A percentile compares a stretch with the other conserved stretches of the same genome.
Evolutionary conservation across 2,329 filamentous ascomycete genomes (phyloP).

Genomic region (Paraconiothyrium sp.): DNA sequence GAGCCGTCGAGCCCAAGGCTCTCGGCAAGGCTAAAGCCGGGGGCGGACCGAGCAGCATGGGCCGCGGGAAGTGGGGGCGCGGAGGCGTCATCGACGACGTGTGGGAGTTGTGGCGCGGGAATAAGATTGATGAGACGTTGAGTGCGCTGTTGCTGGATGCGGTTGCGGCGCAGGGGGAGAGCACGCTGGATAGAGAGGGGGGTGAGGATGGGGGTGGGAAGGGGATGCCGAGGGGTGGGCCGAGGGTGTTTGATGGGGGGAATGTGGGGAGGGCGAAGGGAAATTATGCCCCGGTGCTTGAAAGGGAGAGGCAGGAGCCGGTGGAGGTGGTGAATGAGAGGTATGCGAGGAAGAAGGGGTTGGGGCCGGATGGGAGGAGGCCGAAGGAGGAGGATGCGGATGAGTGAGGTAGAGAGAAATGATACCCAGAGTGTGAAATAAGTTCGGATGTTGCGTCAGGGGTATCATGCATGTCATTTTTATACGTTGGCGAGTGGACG

Average conservation of each 20-base stretch:
- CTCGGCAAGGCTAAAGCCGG: conserved; percentile 25
- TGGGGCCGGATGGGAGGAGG: conserved; percentile 35
- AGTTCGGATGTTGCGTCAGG: neutral
- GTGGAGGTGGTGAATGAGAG: conserved; percentile 71
- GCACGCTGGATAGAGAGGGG: conserved; percentile 32
- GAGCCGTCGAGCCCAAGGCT: conserved; percentile 57
- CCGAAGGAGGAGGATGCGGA: conserved; percentile 40
- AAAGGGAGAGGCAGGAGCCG: conserved; percentile 64
- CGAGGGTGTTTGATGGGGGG: conserved; percentile 68
- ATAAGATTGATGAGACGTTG: conserved; percentile 90
- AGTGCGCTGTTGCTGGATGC: conserved; percentile 77
- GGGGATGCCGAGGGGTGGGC: conserved; percentile 49
- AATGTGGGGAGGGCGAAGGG: conserved; percentile 64
- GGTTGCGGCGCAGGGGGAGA: conserved; percentile 55
- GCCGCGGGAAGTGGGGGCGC: conserved; percentile 46
- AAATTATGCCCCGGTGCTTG: conserved; percentile 65
- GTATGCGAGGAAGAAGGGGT: conserved; percentile 63
- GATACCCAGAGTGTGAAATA: neutral
- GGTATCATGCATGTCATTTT: conserved; percentile 5
- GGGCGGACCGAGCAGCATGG: conserved; percentile 25
- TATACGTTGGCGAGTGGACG: too few relatives aligned
- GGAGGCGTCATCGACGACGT: conserved; percentile 61
- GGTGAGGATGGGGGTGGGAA: conserved; percentile 23
- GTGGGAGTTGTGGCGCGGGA: conserved; percentile 84
- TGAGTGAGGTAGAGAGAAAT: conserved; percentile 30